Conservation (phyloP, 2,329 filamentous ascomycete species). For the Pseudonectria foliicola region DNA sequence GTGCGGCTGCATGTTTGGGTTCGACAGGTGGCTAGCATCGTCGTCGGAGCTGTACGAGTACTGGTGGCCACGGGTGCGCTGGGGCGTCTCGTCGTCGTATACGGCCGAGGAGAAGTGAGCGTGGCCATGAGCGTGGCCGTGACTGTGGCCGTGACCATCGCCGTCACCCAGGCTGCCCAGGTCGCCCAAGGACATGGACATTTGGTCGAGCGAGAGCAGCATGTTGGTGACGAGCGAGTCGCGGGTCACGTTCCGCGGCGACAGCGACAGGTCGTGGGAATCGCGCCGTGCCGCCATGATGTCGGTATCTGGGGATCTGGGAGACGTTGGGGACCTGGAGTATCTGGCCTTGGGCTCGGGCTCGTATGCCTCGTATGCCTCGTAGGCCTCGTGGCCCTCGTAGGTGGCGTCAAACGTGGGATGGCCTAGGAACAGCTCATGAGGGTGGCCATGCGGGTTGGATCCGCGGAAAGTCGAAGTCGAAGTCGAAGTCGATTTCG, state of each 20-base stretch:
- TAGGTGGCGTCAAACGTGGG: slow-evolving; percentile 22
- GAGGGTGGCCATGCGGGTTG: slow-evolving; percentile 9
- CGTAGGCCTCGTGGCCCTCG: too few species aligned
- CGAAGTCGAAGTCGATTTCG: too few species aligned
- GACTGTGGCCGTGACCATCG: too few species aligned
- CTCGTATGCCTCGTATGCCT: too few species aligned
- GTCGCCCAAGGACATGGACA: slow-evolving; percentile 55
- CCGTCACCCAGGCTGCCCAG: too few species aligned
- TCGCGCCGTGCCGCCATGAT: slow-evolving; percentile 40
- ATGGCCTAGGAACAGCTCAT: slow-evolving; percentile 25
- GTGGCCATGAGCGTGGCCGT: too few species aligned
- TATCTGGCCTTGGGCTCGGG: slow-evolving; percentile 18
- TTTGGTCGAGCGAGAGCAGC: slow-evolving; percentile 85
- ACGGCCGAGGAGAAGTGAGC: slow-evolving; percentile 19
- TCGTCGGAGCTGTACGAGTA: slow-evolving; percentile 58
- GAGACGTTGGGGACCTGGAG: slow-evolving; percentile 11
- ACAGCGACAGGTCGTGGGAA: slow-evolving; percentile 81
- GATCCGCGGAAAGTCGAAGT: too few species aligned
- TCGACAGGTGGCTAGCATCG: slow-evolving; percentile 46
- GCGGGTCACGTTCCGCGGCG: slow-evolving; percentile 67
- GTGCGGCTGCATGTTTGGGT: slow-evolving; percentile 43
- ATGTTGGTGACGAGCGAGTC: slow-evolving; percentile 95
- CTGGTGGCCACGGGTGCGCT: slow-evolving; percentile 24
- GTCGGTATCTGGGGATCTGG: background rate
- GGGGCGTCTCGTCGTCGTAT: slow-evolving; percentile 7